Evolutionary conservation across 768 basidiomycete genomes (phyloP), one percentile per base, ranked within the genome.

Genomic region (Wakefieldia striispora): DNA sequence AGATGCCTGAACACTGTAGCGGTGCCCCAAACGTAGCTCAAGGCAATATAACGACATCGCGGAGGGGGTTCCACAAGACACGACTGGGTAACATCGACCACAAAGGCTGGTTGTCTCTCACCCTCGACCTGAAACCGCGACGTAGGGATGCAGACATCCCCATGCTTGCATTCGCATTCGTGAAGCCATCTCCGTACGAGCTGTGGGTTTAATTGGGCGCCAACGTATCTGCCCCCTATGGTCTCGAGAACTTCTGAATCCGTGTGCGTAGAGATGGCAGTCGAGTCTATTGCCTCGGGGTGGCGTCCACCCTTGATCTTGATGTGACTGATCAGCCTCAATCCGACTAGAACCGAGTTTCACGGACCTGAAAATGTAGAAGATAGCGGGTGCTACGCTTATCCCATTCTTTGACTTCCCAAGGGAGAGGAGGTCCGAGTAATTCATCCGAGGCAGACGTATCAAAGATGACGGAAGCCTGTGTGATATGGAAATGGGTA

Each of bases 1-100:
- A 52, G 51, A 45, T 57, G 58, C 6, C 11, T 51, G 48, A 54
- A 45, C 2, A 61, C 50, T 1, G 38, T 10, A 10, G 37, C 26
- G 13, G 12, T 46, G 11, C 62, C 62, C 61, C 53, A 62, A n/a
- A 59, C 47, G 36, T 64, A 64, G 44, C 61, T 62, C 14, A 64
- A 42, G 31, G 63, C 41, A 21, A 61, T 17, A n/a, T 66, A 64
- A 19, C 64, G 64, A 29, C 51, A 65, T 10, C 10, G 39, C 7
- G 47, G 26, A 8, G 60, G 61, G n/a, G 53, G 50, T 2, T 55
- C 45, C 40, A 55, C 56, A 11, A 61, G 35, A 41, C 59, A 62
- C 3, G 43, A 61, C 16, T 50, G 34, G n/a, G 26, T 31, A 13
- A 49, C 59, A 9, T 60, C 59, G 6, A 60, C 4, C 12, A 61